A percentile compares a stretch with the other conserved stretches of the same genome.
phyloP scores from a whole-genome alignment of 2,329 filamentous ascomycete genomes.

The Xylariales sp. region DNA sequence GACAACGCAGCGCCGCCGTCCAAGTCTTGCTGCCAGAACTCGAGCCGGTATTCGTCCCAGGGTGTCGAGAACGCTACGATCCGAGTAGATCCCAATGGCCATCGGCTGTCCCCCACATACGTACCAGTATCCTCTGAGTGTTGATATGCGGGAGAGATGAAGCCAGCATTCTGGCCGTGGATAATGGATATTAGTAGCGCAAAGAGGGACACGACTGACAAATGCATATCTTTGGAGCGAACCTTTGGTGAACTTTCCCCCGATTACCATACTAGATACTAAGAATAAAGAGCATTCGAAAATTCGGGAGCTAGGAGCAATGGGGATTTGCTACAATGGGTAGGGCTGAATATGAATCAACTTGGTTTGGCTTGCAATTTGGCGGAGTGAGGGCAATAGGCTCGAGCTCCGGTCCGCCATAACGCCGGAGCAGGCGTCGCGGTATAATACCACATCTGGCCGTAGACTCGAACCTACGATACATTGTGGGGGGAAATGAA shows the following conservation, averaged over 20 bases:
- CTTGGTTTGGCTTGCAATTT: neutral
- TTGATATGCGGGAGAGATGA: constrained; percentile 17
- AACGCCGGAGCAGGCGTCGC: too few species aligned
- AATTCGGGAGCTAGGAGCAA: neutral
- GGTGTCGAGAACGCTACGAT: constrained; percentile 11
- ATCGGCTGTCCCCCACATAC: neutral
- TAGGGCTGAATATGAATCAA: neutral
- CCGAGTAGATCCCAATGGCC: constrained; percentile 27
- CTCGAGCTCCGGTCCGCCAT: neutral
- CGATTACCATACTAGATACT: neutral
- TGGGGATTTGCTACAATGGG: neutral
- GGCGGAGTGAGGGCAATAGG: neutral
- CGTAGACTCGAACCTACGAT: too few species aligned
- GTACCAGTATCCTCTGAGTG: neutral
- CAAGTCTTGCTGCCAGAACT: constrained; percentile 24
- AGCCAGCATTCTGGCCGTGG: neutral
- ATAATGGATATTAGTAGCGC: neutral
- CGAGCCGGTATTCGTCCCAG: constrained; percentile 19
- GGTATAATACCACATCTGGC: too few species aligned
- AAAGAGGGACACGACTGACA: neutral
- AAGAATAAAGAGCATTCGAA: neutral
- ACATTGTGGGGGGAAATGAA: too few species aligned
- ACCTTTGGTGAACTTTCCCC: neutral
- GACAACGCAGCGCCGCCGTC: neutral
- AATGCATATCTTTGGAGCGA: neutral